Conservation (phyloP, 108 stramenopile genomes). For the Skeletonema tropicum region DNA sequence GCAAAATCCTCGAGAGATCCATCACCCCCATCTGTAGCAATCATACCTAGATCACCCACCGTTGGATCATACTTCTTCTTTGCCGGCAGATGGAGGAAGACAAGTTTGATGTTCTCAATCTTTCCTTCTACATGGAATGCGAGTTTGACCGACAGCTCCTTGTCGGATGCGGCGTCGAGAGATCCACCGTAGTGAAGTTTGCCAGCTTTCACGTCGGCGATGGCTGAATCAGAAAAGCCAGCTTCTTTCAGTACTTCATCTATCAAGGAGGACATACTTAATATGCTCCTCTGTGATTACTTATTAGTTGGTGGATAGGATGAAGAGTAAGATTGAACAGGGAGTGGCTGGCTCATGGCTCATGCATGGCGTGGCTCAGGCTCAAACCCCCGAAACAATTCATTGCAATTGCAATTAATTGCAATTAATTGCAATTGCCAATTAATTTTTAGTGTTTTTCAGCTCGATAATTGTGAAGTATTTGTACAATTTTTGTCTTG, state of each 20-base stretch:
- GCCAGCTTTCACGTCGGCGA: conserved; percentile 38
- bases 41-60: conserved; percentile 51
- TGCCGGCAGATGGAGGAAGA: conserved; percentile 38
- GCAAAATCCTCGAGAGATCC: conserved; percentile 52
- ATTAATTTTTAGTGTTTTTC: no score
- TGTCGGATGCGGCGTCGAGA: conserved; percentile 41
- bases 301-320: no score
- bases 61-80: conserved; percentile 59
- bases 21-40: conserved; percentile 47
- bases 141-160: conserved; percentile 53
- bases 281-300: background rate
- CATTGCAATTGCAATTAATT: no score
- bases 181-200: conserved; percentile 52
- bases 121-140: conserved; percentile 50
- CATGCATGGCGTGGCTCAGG: no score
- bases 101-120: conserved; percentile 35
- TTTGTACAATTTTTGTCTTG: no score
- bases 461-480: no score
- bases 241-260: conserved; percentile 51
- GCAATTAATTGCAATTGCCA: no score
- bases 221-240: conserved; percentile 38
- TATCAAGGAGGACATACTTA: conserved; percentile 9
- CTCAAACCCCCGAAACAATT: no score
- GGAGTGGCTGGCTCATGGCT: no score
- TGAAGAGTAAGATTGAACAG: no score